Evolutionary conservation across 257 asterid species (phyloP), one percentile per base, ranked within the genome.

Genomic region (Solanum ossicruentum): DNA sequence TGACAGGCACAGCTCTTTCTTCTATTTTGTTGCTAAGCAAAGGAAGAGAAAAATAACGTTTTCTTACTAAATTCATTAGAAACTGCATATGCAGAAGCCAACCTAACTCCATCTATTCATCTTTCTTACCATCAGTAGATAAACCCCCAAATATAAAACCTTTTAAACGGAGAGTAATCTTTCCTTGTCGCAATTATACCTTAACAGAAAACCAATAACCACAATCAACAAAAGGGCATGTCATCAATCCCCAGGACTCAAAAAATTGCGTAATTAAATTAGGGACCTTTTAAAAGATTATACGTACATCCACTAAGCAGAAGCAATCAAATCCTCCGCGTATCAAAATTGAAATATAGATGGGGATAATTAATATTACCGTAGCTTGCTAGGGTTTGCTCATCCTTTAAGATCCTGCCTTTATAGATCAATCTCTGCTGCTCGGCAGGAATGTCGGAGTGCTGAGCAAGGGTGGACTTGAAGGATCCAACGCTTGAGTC

Each of bases 351-450:
- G 36, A 21, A 41, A 43, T 3, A 49, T 47, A 49, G 32, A 47
- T 47, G 13, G 21, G 43, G 43, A 73, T 26, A 39, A 51, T 47
- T 41, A 51, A 17, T 3, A 69, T 73, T 91, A 92, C 96, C 94
- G 69, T 87, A 90, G 89, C 92, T 91, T 56, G 39, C 65, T 17
- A 91, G 90, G 87, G 94, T 90, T 84, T 91, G 94, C 83, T 92
- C 94, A 73, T 91, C 94, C 88, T 92, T 92, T 81, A 92, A 83
- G 88, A 92, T 88, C 91, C 96, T 91, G 51, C 96, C 96, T 60
- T 90, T 91, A 75, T 93, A 91, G 89, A 91, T 90, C 85, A 91
- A 73, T 18, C 93, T 90, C 88, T 91, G 96, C 85, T 87, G 92
- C 56, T 87, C 89, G n/a, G 89, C 80, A 6, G 94, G 91, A 78